Evolutionary conservation across 306 rosid genomes (phyloP).

Genomic region (Casuarina equisetifolia): DNA sequence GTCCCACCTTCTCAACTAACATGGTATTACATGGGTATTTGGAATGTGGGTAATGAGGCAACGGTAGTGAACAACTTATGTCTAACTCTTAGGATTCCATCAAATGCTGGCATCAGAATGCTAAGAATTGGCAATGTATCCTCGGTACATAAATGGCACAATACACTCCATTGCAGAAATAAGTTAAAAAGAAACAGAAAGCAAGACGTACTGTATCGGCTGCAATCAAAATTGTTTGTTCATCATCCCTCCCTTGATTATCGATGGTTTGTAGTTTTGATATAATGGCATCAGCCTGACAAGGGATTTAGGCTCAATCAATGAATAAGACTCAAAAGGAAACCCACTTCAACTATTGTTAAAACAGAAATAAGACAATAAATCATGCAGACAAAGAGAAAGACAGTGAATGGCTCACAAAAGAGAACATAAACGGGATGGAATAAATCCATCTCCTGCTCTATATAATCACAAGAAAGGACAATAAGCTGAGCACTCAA

Average conservation of each 20-base stretch:
- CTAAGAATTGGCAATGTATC: slow-evolving; percentile 28
- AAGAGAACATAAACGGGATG: neutral
- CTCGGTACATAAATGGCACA: slow-evolving; percentile 60
- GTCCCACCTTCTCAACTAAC: neutral
- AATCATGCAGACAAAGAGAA: slow-evolving; percentile 15
- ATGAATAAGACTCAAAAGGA: slow-evolving; percentile 25
- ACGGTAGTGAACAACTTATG: slow-evolving; percentile 8
- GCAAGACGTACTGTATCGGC: slow-evolving; percentile 82
- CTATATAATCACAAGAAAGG: slow-evolving; percentile 2
- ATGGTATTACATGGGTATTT: slow-evolving; percentile 24
- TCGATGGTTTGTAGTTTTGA: slow-evolving; percentile 54
- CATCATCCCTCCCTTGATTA: slow-evolving; percentile 52
- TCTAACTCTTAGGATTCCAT: neutral
- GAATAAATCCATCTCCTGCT: neutral
- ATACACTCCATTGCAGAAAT: slow-evolving; percentile 12
- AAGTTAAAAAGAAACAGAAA: slow-evolving; percentile 17
- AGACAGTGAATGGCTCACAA: slow-evolving; percentile 10
- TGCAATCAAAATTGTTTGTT: slow-evolving; percentile 73
- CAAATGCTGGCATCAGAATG: slow-evolving; percentile 11
- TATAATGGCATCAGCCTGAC: slow-evolving; percentile 88
- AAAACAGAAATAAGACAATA: slow-evolving; percentile 1
- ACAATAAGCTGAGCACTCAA: slow-evolving; percentile 8
- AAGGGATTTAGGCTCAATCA: slow-evolving; percentile 39
- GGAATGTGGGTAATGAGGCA: slow-evolving; percentile 1
- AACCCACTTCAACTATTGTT: slow-evolving; percentile 11